Evolutionary conservation across 768 basidiomycete genomes (phyloP), one percentile per base, ranked within the genome.

Genomic region (Amanita exitialis): DNA sequence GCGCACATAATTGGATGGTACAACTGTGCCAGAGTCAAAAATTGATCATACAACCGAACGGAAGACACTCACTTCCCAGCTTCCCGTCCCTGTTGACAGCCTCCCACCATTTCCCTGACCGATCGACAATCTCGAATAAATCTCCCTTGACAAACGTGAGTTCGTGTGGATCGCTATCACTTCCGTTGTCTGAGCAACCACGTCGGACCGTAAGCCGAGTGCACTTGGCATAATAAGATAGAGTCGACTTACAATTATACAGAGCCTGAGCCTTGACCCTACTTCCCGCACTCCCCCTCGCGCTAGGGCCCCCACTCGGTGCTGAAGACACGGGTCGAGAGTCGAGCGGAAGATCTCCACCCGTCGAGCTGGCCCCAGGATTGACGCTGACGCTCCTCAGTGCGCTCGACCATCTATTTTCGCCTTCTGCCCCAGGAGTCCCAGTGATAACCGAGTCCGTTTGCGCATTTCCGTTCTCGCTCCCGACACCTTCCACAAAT

Each of bases 61-160:
- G 21, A 20, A 44, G 44, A 45, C 1, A 82, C 85, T 64, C 59
- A 87, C 85, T 84, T 57, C 85, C 85, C 52, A 71, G 58, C 4
- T 62, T 61, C 47, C 86, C 88, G 60, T 89, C 82, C 2, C 64
- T 35, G 61, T 78, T 86, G 58, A 71, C 78, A 15, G 81, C 86
- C 59, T 84, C 83, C 88, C 89, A 92, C 90, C 90, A 90, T 61
- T 89, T 87, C n/a, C 85, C 86, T 5, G 61, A 55, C 49, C 82
- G 81, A 62, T 95, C 90, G 39, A 86, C 61, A 41, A 97, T 80
- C 47, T 89, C 82, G 51, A 97, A 70, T 3, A 85, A 70, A 58
- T 96, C 94, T 21, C 89, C 90, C 66, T 92, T 91, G 42, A 69
- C 62, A 65, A 97, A 94, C 18, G 82, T 79, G 6, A 96, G 76